Evolutionary conservation across 331 rosid species (phyloP).

Genomic region (Telfairia occidentalis): DNA sequence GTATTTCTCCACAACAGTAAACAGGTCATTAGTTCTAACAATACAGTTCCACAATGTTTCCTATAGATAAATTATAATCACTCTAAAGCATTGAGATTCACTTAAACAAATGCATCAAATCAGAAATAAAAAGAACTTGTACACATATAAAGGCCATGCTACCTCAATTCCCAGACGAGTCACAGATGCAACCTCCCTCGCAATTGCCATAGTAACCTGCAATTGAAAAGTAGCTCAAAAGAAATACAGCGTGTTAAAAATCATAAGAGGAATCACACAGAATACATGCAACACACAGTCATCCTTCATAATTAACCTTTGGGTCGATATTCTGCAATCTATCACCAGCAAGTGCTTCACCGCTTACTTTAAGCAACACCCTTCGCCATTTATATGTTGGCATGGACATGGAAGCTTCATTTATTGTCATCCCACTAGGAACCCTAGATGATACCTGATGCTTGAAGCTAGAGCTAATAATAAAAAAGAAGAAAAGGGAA

Average conservation of each 20-base stretch:
- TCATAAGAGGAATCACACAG: conserved; percentile 1
- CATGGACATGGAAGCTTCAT: conserved; percentile 33
- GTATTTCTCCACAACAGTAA: neutral
- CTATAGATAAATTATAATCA: too few species aligned
- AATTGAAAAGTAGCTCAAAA: conserved; percentile 4
- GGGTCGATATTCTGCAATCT: conserved; percentile 78
- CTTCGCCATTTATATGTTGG: conserved; percentile 65
- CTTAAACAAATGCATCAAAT: neutral
- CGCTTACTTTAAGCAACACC: conserved; percentile 96
- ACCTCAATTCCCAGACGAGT: conserved; percentile 98
- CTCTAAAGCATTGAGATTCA: neutral
- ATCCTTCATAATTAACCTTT: conserved; percentile 37
- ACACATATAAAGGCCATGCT: conserved; percentile 10
- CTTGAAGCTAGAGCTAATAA: conserved; percentile 20
- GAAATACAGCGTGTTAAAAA: neutral
- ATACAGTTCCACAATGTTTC: too few species aligned
- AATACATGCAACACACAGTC: neutral
- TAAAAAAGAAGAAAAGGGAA: neutral
- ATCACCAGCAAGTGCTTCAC: conserved; percentile 98
- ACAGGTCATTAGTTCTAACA: too few species aligned
- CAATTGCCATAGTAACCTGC: conserved; percentile 84
- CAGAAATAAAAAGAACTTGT: neutral
- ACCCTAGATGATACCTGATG: conserved; percentile 42
- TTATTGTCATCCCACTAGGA: conserved; percentile 41
- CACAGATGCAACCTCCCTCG: conserved; percentile 91